These are phyloP conservation scores for Fusarium hainanense DNA, from an alignment of 2,329 filamentous ascomycete genomes.

Conservation along the genomic window DNA sequence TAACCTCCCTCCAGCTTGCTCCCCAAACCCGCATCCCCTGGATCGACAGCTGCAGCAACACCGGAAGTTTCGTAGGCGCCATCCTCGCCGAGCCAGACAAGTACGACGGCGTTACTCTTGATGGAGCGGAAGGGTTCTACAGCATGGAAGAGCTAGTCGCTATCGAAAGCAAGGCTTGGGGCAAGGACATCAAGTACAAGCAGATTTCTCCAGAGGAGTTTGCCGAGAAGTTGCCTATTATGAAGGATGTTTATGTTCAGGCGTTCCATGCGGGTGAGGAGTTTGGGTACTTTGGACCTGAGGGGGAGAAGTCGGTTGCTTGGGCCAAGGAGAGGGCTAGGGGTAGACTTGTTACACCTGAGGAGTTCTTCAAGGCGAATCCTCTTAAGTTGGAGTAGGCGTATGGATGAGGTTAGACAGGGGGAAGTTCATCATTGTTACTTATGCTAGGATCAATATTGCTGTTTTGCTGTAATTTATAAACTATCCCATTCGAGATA, in stretches of 20 bases:
- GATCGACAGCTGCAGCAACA: slow-evolving; percentile 58
- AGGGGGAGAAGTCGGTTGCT: slow-evolving; percentile 32
- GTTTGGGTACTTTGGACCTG: slow-evolving; percentile 40
- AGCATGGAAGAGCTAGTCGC: slow-evolving; percentile 53
- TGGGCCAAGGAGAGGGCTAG: slow-evolving; percentile 36
- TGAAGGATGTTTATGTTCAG: slow-evolving; percentile 22
- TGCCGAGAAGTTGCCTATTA: slow-evolving; percentile 13
- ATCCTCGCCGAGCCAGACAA: slow-evolving; percentile 57
- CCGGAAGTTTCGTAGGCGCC: slow-evolving; percentile 56
- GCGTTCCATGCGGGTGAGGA: slow-evolving; percentile 25
- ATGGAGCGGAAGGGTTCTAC: slow-evolving; percentile 55
- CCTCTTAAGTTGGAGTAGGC: slow-evolving; percentile 22
- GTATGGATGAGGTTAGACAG: not conserved
- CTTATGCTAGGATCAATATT: not conserved
- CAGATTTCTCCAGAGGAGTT: slow-evolving; percentile 39
- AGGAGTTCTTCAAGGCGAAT: slow-evolving; percentile 38
- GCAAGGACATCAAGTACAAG: slow-evolving; percentile 49
- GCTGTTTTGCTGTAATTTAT: not conserved
- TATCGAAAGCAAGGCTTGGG: slow-evolving; percentile 53
- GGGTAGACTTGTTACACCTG: slow-evolving; percentile 34
- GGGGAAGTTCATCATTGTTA: not conserved
- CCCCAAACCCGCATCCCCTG: slow-evolving; percentile 53
- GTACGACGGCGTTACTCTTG: slow-evolving; percentile 57
- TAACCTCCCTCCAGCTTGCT: slow-evolving; percentile 32
- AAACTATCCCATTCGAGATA: not conserved